phyloP scores from a whole-genome alignment of 768 basidiomycete genomes.

The Nidula microcarpa region DNA sequence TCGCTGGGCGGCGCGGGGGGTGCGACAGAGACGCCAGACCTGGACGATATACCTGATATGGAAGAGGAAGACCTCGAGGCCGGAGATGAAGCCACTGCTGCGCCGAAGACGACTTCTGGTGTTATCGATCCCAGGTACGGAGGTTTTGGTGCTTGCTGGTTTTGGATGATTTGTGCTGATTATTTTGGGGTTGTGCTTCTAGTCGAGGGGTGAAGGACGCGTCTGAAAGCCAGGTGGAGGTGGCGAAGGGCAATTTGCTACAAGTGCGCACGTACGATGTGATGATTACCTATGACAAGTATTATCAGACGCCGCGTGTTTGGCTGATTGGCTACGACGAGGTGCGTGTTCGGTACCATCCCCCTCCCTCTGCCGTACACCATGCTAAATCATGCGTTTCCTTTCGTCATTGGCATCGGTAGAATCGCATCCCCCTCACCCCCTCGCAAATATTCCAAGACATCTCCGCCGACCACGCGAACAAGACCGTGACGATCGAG shows the following conservation, averaged over 20 bases:
- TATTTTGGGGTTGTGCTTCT: background rate
- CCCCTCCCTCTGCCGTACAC: too few species aligned
- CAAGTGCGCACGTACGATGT: constrained; percentile 99
- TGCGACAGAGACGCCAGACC: constrained; percentile 71
- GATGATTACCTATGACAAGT: constrained; percentile 99
- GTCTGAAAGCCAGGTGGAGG: constrained; percentile 37
- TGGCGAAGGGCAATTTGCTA: constrained; percentile 77
- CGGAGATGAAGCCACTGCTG: constrained; percentile 82
- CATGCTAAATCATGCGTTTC: background rate
- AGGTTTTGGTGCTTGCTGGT: background rate
- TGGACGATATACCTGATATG: constrained; percentile 99
- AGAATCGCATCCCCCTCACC: constrained; percentile 88
- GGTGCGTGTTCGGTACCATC: constrained; percentile 34
- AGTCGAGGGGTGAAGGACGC: constrained; percentile 24
- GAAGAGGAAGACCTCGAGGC: constrained; percentile 91
- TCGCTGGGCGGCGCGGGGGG: constrained; percentile 31
- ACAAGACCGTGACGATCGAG: constrained; percentile 99
- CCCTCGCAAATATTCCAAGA: constrained; percentile 96
- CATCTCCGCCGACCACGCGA: constrained; percentile 93
- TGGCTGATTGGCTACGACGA: constrained; percentile 99
- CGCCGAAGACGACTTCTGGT: constrained; percentile 39
- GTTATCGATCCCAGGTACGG: constrained; percentile 51
- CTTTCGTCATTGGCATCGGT: background rate
- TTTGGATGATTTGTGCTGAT: background rate
- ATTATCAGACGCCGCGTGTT: constrained; percentile 97